These are phyloP conservation scores for Thelephora ganbajun DNA, from an alignment of 768 basidiomycete species.

Conservation along the genomic window DNA sequence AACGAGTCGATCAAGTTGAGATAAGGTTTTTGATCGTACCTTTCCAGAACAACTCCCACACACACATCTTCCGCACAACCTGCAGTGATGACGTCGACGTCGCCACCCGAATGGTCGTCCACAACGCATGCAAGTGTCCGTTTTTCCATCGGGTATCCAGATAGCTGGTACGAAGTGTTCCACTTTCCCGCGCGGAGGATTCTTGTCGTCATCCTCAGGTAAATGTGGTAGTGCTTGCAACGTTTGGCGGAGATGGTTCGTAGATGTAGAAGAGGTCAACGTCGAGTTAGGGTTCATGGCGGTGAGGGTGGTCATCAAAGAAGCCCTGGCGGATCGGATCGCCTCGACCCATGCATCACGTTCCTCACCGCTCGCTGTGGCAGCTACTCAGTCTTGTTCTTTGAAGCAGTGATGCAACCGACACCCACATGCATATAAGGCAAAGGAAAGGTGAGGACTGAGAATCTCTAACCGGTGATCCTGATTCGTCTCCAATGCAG, in stretches of 20 bases:
- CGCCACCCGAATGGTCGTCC: constrained; percentile 63
- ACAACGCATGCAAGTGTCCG: constrained; percentile 80
- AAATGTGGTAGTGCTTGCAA: constrained; percentile 62
- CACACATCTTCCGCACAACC: constrained; percentile 76
- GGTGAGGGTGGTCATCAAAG: constrained; percentile 57
- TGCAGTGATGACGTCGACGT: constrained; percentile 72
- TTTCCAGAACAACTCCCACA: constrained; percentile 73
- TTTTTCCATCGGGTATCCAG: constrained; percentile 83
- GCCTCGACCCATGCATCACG: constrained; percentile 52
- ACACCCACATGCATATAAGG: constrained; percentile 49
- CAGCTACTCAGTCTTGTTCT: constrained; percentile 1
- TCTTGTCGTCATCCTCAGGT: constrained; percentile 28
- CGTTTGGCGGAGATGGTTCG: constrained; percentile 57
- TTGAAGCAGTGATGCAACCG: neutral
- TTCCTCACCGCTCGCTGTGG: constrained; percentile 37
- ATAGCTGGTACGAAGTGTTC: constrained; percentile 84
- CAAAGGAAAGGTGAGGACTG: constrained; percentile 68
- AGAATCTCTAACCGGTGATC: constrained; percentile 56
- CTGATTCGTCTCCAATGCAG: constrained; percentile 31
- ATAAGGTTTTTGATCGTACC: constrained; percentile 27
- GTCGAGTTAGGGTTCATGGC: constrained; percentile 69
- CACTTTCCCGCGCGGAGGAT: constrained; percentile 36
- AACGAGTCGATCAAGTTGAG: constrained; percentile 3
- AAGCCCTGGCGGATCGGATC: constrained; percentile 56
- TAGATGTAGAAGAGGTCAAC: constrained; percentile 64